Base-by-base conservation (phyloP, 257 asterid genomes). In the Solanum lignicaule region DNA sequence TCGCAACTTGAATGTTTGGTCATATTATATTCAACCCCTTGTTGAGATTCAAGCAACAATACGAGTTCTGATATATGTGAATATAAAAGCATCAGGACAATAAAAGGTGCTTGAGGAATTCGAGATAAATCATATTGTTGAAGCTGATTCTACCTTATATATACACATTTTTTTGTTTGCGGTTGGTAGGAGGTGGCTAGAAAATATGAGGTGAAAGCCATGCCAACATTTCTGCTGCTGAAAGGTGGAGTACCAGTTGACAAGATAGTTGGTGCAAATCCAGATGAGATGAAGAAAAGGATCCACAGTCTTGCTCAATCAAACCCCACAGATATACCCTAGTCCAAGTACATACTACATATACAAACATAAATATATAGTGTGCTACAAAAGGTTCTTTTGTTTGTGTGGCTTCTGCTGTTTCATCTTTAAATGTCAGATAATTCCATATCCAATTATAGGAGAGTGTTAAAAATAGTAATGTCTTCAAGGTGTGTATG, bases 171-270 rank as follows among this genome's bases (percentile, higher is more conserved):
- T 29, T 48, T 48, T 5, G 15, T 29, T 81, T 29, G 36, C 12
- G 41, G 46, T 81, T 20, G 16, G 7, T 72, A 92, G 94, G 92
- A 87, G 78, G 91, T 92, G 83, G 91, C 94, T 33, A 84, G 90
- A 4, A 89, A 88, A 79, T 90, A 89, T 88, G 90, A 89, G 90
- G 74, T 92, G 12, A 92, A 90, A 85, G 92, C 92, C 35, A 92
- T 92, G 94, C 94, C 92, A 33, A 92, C 94, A 5, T 92, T 92
- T 69, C 36, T 90, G 75, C 69, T 92, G 90, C 33, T 92, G 52
- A 92, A 90, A 87, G 90, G 18, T 75, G 92, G 92, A n/a, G 89
- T 29, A 5, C 88, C 87, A 32, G 90, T 89, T 71, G 92, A 88
- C 71, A 92, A 85, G 82, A 39, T 92, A 10, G 68, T 92, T 33